Percentiles rank a stretch among this genome's conserved stretches.
Conservation (phyloP, 371 early-diverging fungal species). For the Rhizopus arrhizus region DNA sequence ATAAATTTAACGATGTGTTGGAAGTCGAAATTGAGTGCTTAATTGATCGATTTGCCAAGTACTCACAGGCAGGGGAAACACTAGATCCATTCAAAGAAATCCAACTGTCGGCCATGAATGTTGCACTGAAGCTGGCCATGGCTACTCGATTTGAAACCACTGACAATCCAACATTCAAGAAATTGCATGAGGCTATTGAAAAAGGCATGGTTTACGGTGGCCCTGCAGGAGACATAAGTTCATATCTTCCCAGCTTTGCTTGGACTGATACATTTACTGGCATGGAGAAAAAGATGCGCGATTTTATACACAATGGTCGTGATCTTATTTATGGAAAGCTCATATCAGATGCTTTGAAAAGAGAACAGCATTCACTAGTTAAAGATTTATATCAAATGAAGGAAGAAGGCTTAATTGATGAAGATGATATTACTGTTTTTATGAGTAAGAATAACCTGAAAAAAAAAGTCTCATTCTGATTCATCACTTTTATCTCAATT, state of each 20-base stretch:
- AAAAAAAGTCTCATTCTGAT: neutral
- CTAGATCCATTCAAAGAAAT: constrained; percentile 5
- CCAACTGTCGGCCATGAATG: constrained; percentile 13
- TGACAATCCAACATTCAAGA: constrained; percentile 14
- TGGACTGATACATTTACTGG: constrained; percentile 12
- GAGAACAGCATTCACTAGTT: constrained; percentile 19
- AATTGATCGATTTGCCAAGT: neutral
- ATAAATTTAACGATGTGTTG: constrained; percentile 4
- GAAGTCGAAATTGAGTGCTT: constrained; percentile 1
- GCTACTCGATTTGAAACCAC: constrained; percentile 4
- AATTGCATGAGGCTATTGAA: neutral
- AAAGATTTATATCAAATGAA: constrained; percentile 23
- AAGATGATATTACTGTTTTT: constrained; percentile 25
- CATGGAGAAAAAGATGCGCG: neutral
- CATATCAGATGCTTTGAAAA: constrained; percentile 6
- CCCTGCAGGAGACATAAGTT: constrained; percentile 17
- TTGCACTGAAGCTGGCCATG: constrained; percentile 5
- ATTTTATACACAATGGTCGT: constrained; percentile 2
- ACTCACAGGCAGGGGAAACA: neutral
- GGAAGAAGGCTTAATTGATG: constrained; percentile 28
- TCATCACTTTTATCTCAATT: neutral
- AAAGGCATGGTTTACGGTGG: neutral
- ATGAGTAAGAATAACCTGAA: constrained; percentile 18
- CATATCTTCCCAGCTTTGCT: constrained; percentile 22
- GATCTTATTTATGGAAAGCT: constrained; percentile 6